A percentile compares a stretch with the other conserved stretches of the same genome.
These are phyloP conservation scores for Xenosphaeropsis pyriputrescens DNA, from an alignment of 2,329 filamentous ascomycete genomes.

Conservation along the genomic window DNA sequence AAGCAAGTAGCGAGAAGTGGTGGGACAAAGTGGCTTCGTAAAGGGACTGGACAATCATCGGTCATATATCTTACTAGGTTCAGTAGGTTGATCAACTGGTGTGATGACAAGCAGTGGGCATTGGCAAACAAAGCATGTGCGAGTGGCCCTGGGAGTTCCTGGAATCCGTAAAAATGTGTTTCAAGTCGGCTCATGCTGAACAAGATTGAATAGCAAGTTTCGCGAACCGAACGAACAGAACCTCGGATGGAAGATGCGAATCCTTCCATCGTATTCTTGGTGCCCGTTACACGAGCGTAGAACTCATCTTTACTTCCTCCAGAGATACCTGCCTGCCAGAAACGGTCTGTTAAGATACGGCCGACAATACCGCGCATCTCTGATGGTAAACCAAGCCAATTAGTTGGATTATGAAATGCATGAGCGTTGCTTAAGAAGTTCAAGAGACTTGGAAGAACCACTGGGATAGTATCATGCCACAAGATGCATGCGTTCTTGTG, in stretches of 20 bases:
- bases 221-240: conserved; percentile 75
- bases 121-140: conserved; percentile 76
- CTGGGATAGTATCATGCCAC: conserved; percentile 74
- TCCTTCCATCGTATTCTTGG: conserved; percentile 80
- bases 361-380: conserved; percentile 68
- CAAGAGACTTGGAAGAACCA: conserved; percentile 74
- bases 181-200: conserved; percentile 86
- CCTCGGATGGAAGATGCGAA: conserved; percentile 88
- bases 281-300: conserved; percentile 79
- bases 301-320: conserved; percentile 94
- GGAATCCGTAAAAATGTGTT: conserved; percentile 79
- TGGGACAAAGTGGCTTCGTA: conserved; percentile 68
- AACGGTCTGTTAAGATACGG: conserved; percentile 80
- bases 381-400: conserved; percentile 63
- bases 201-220: conserved; percentile 86
- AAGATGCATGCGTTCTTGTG: conserved; percentile 64
- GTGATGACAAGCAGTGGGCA: conserved; percentile 69
- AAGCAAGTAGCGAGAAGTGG: conserved; percentile 74
- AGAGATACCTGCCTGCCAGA: conserved; percentile 97
- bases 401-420: conserved; percentile 74
- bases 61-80: conserved; percentile 81
- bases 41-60: conserved; percentile 74
- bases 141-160: conserved; percentile 67
- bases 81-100: conserved; percentile 87
- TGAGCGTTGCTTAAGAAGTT: conserved; percentile 82